Conservation (phyloP, 345 rosid genomes). For the Fremontodendron californicum region DNA sequence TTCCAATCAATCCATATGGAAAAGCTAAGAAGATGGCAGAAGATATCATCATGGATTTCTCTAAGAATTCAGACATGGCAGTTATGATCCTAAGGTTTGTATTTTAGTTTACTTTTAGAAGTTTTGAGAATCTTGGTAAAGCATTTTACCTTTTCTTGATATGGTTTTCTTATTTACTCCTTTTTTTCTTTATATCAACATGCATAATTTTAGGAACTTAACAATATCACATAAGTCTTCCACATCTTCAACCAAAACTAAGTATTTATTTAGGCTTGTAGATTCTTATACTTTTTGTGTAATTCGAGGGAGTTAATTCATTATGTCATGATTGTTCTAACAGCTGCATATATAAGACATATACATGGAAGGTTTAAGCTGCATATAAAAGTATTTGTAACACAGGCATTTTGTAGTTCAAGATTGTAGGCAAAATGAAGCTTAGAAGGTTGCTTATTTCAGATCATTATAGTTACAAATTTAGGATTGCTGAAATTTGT, state of each 20-base stretch:
- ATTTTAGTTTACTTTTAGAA: background rate
- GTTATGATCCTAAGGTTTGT: constrained; percentile 89
- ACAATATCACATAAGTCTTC: background rate
- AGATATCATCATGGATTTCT: constrained; percentile 90
- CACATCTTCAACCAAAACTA: background rate
- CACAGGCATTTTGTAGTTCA: background rate
- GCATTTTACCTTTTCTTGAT: background rate
- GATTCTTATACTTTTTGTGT: background rate
- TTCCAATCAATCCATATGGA: constrained; percentile 93
- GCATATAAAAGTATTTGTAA: background rate
- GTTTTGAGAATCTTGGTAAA: background rate
- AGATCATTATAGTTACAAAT: background rate
- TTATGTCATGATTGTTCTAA: background rate
- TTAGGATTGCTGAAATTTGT: background rate
- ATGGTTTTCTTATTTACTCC: background rate
- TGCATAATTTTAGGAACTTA: background rate
- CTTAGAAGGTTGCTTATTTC: constrained; percentile 6
- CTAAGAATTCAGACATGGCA: constrained; percentile 83
- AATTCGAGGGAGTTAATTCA: background rate
- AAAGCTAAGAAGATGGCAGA: constrained; percentile 99
- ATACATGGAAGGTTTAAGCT: background rate
- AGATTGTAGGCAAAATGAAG: background rate
- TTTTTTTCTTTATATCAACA: background rate
- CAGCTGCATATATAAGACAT: background rate
- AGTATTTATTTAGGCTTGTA: background rate